Evolutionary conservation across 2,329 filamentous ascomycete genomes (phyloP).

Genomic region (Aspergillus fijiensis): DNA sequence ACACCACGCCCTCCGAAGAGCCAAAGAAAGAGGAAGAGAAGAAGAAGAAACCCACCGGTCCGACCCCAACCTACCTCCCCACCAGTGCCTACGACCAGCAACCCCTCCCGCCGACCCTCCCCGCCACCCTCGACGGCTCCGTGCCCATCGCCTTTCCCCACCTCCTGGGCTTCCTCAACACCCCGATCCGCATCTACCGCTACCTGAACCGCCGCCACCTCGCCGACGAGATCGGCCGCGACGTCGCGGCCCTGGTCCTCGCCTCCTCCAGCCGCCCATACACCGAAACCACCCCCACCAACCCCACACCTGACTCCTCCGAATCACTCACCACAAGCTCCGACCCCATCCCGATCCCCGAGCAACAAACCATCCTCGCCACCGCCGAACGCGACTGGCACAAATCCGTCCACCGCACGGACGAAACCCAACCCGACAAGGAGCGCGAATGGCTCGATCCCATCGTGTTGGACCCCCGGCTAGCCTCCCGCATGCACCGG

Average conservation of each 20-base stretch:
- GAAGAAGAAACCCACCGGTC: slow-evolving; percentile 52
- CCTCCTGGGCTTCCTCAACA: slow-evolving; percentile 88
- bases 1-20: slow-evolving; percentile 51
- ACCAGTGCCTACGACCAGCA: slow-evolving; percentile 70
- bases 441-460: slow-evolving; percentile 75
- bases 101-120: slow-evolving; percentile 63
- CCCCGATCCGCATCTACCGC: slow-evolving; percentile 78
- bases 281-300: slow-evolving; percentile 23
- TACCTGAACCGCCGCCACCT: slow-evolving; percentile 79
- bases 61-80: slow-evolving; percentile 72
- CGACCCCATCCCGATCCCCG: slow-evolving; percentile 44
- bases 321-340: slow-evolving; percentile 16
- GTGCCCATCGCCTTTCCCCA: slow-evolving; percentile 77
- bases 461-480: slow-evolving; percentile 72
- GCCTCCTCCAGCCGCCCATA: slow-evolving; percentile 45
- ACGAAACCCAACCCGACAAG: slow-evolving; percentile 51
- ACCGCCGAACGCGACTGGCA: slow-evolving; percentile 80
- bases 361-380: slow-evolving; percentile 65
- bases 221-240: slow-evolving; percentile 83
- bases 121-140: slow-evolving; percentile 70
- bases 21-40: slow-evolving; percentile 49
- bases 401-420: slow-evolving; percentile 67
- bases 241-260: slow-evolving; percentile 83
- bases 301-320: slow-evolving; percentile 16
- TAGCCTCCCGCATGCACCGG: slow-evolving; percentile 75